A percentile compares a stretch with the other conserved stretches of the same genome.
Conservation (phyloP, 2,329 filamentous ascomycete genomes). For the Aureobasidium sp. region DNA sequence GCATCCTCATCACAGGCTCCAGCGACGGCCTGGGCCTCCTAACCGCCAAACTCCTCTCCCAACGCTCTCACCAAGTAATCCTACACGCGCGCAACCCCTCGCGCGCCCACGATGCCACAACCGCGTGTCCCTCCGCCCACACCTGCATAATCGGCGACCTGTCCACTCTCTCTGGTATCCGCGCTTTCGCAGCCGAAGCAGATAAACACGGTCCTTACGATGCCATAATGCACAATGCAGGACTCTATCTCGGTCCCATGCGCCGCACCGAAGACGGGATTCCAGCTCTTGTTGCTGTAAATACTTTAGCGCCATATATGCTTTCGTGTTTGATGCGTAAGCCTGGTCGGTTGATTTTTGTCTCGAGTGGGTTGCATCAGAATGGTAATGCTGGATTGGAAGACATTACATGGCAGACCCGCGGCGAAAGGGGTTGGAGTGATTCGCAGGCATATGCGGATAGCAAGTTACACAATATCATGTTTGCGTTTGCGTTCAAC, state of each 20-base stretch:
- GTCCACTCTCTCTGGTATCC: conserved; percentile 44
- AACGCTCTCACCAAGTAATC: conserved; percentile 44
- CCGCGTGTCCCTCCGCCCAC: conserved; percentile 45
- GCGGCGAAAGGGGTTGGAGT: conserved; percentile 25
- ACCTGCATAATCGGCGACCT: conserved; percentile 49
- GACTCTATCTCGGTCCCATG: conserved; percentile 39
- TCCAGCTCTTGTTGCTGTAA: conserved; percentile 48
- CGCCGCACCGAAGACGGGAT: conserved; percentile 42
- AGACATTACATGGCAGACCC: conserved; percentile 35
- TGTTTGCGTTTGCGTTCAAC: conserved; percentile 51
- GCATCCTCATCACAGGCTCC: conserved; percentile 51
- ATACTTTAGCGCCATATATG: conserved; percentile 52
- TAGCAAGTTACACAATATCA: conserved; percentile 50
- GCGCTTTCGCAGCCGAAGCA: conserved; percentile 45
- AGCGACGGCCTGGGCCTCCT: conserved; percentile 50
- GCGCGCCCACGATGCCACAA: conserved; percentile 44
- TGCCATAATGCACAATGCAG: conserved; percentile 53
- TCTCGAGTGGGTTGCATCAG: conserved; percentile 47
- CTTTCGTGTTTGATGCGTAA: conserved; percentile 45
- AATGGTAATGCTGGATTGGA: conserved; percentile 40
- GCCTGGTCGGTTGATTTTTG: conserved; percentile 47
- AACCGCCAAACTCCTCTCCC: conserved; percentile 44
- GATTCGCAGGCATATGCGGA: conserved; percentile 44
- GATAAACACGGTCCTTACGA: conserved; percentile 48
- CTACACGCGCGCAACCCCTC: conserved; percentile 52